A percentile compares a stretch with the other conserved stretches of the same genome.
These are phyloP conservation scores for Myxozyma sirexii DNA, from an alignment of 805 yeast genomes.

Conservation along the genomic window DNA sequence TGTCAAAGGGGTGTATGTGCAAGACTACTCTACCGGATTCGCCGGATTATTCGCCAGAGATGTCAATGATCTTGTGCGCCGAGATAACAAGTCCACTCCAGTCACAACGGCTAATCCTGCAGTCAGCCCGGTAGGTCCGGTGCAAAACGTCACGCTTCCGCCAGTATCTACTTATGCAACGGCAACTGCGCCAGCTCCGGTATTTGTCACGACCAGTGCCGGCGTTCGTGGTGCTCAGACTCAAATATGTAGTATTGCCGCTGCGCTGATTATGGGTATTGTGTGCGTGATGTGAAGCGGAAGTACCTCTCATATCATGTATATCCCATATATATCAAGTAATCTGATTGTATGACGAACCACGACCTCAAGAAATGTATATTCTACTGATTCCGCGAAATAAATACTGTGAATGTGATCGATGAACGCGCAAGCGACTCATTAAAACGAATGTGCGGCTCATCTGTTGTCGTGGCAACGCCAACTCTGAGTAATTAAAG, in stretches of 20 bases:
- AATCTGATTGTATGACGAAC: no score
- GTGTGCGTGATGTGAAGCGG: not conserved
- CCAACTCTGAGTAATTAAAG: not conserved
- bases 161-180: not conserved
- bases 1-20: constrained; percentile 59
- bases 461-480: constrained; percentile 1
- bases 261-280: not conserved
- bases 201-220: not conserved
- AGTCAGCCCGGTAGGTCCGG: constrained; percentile 8
- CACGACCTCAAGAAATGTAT: no score
- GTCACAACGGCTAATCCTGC: not conserved
- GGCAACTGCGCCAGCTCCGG: not conserved
- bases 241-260: not conserved
- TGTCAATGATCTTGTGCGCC: not conserved
- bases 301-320: no score
- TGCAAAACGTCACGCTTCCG: constrained; percentile 4
- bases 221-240: not conserved
- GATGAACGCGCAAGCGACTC: no score
- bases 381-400: no score
- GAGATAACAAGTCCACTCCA: not conserved
- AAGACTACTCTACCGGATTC: constrained; percentile 51
- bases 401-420: not conserved
- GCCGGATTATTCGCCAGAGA: constrained; percentile 40
- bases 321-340: no score
- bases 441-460: not conserved